Base-by-base conservation (phyloP, 192 early-diverging fungal genomes). In the Umbelopsis isabellina region DNA sequence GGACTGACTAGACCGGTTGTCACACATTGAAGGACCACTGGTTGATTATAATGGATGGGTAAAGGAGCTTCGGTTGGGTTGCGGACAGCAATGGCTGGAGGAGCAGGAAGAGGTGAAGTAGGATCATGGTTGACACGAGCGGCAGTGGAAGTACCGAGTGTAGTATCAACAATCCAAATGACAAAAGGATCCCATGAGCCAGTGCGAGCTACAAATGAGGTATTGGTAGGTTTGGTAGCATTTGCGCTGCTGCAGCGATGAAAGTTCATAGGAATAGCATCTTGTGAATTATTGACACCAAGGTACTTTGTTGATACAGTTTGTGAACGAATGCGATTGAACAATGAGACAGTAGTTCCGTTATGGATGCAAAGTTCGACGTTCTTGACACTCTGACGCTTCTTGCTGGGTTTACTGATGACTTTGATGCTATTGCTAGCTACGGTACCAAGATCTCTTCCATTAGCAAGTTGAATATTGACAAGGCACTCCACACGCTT, bases 401-500 rank as follows among this genome's bases (percentile, higher is more conserved):
- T 95, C 80, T 94, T 95, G 48, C 90, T 91, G 9, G 96, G 95
- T 77, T 98, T 97, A 68, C 90, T 92, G 49, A 97, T 95, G 15
- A 96, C 92, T 68, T 92, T 93, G 70, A 97, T 91, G 13, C 91
- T 88, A 45, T 86, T 86, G 55, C 91, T 91, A 44, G 89, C 83
- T 76, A 95, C 88, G 22, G 87, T 88, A 37, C 89, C 88, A 18
- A 92, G 72, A 53, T 84, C 70, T 10, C 88, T 65, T 52, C 86
- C 88, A 18, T 86, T 80, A 12, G 87, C 87, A 47, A 89, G 83
- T 68, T 90, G 85, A 70, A 94, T 79, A 21, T 91, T 87, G 41
- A 92, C 91, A 23, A 89, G 72, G 11, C 92, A 90, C 35, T 92
- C 83, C 0, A 94, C 92, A 41, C 84, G 84, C 68, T 91, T 91